Base-by-base conservation (phyloP, 2,329 filamentous ascomycete species). In the Fusarium anguioides region DNA sequence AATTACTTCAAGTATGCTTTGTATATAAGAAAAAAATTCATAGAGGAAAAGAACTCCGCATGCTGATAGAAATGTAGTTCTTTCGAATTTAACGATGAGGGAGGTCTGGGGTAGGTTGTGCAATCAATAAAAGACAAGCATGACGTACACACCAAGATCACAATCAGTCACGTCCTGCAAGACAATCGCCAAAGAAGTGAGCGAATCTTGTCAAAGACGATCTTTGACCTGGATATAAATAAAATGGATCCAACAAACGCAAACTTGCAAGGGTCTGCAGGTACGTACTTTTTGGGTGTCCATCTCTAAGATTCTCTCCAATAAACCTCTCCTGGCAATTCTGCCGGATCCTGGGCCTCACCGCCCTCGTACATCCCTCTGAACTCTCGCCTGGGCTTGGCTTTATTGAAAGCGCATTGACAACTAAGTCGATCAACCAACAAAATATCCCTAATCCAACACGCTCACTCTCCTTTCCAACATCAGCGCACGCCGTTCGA, bases 331-430 rank as follows among this genome's bases (percentile, higher is more conserved):
- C 20, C 6, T 12, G 40, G 18, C 4, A 10, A 66, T 73, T 74
- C 71, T 73, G 71, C 71, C 71, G 44, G 15, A 2, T 33, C 55
- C 54, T 62, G 15, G 3, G n/a, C 12, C 52, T 71, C 66, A 73
- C 71, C 71, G 71, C 71, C 68, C 48, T 59, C 27, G 33, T 49
- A 42, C 55, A 36, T 60, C 54, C 70, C 62, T 52, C 56, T 21
- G 55, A 51, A 56, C 45, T 62, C 45, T 62, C 60, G 33, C 48
- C 56, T 62, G 44, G 48, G 33, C 27, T 37, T 53, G 48, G 33
- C 27, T 37, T 53, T 53, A 24, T 41, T 54, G 39, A 45, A 51
- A 57, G 60, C 49, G 29, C 33, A 39, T 54, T 68, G 51, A 47
- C 44, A 65, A 50, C 50, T 44, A 50, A 44, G 23, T 37, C 36